Base-by-base conservation (phyloP, 495 filamentous ascomycete genomes). In the Penicillium pancosmium region DNA sequence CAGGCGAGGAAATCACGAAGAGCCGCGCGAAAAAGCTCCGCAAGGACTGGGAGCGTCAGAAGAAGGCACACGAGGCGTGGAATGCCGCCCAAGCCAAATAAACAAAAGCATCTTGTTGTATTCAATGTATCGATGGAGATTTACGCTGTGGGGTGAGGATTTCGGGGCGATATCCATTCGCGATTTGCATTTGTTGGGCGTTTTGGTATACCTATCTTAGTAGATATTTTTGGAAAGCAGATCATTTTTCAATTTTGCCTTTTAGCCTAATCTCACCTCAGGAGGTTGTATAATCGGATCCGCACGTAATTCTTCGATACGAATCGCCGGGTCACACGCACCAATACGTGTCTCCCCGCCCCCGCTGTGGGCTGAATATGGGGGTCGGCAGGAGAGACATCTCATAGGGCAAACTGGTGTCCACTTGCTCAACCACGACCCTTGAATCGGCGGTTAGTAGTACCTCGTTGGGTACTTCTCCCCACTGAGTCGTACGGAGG, bases 41-140 rank as follows among this genome's bases (percentile, higher is more conserved):
- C 76, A 98, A 98, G 79, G 90, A 91, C 27, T 96, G 91, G 91
- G 91, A 96, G 68, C 86, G 78, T 70, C 94, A 97, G 80, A 95
- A 89, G 82, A 96, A 91, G 82, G 64, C 83, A 56, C 89, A 97
- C 69, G 90, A 96, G 71, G 75, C 71, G 56, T 90, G 78, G 84
- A 64, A 80, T 65, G 78, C 69, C 16, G 69, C 63, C 23, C 75
- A 76, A 50, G 62, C 65, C 46, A 63, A 69, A 63, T 67, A 67
- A 38, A 36, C 18, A 33, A 59, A 51, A 59, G 59, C 47, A 56
- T 59, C 40, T 44, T 19, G 6, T 48, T 51, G 41, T 36, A 9
- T 40, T 44, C 9, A 16, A 44, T 44, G 3, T 44, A 44, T 2
- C n/a, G 16, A 44, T 5, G 41, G 41, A 5, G n/a, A 44, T 12